Percentiles rank a stretch among this genome's conserved stretches.
Conservation (phyloP, 2,329 filamentous ascomycete genomes). For the Fusarium napiforme region DNA sequence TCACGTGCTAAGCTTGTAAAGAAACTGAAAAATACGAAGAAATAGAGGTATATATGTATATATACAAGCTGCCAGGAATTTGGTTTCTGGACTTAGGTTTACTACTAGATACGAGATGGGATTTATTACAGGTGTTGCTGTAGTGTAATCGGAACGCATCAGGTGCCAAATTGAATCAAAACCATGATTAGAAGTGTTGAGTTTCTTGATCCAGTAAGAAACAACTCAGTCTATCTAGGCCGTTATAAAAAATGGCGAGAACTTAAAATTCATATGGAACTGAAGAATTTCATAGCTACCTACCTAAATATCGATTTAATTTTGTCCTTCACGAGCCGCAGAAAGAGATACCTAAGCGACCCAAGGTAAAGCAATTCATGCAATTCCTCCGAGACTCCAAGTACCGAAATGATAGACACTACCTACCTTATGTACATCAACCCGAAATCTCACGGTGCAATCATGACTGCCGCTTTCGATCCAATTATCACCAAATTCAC, state of each 20-base stretch:
- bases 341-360: not conserved
- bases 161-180: not conserved
- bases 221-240: not conserved
- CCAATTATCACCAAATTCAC: not conserved
- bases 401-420: not conserved
- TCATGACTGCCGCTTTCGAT: not conserved
- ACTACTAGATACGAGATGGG: not conserved
- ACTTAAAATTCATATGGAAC: not conserved
- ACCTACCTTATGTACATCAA: not conserved
- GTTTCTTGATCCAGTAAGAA: not conserved
- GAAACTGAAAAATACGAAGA: not conserved
- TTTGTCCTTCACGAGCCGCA: not conserved
- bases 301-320: no score
- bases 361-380: not conserved
- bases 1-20: not conserved
- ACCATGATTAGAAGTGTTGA: not conserved
- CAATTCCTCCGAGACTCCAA: not conserved
- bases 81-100: not conserved
- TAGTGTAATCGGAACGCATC: not conserved
- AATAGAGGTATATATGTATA: not conserved
- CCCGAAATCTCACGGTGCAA: not conserved
- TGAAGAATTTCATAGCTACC: not conserved
- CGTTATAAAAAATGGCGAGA: not conserved
- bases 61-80: not conserved
- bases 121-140: not conserved